phyloP scores from a whole-genome alignment of 768 basidiomycete species.

The Kwoniella sp. region DNA sequence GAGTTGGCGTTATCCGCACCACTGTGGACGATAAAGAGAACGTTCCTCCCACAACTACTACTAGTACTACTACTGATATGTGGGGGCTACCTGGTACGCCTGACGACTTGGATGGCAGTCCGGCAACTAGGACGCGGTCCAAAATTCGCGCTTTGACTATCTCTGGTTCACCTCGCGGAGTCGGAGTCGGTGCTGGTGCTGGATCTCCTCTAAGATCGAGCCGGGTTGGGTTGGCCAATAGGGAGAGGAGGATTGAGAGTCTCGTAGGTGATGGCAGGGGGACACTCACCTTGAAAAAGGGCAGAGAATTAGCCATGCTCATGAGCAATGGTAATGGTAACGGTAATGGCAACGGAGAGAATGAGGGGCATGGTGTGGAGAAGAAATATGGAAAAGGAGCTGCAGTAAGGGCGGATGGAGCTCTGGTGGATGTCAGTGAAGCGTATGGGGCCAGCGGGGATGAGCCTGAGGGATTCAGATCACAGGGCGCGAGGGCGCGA shows the following conservation, averaged over 20 bases:
- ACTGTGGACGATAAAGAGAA: slow-evolving; percentile 36
- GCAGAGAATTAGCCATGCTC: slow-evolving; percentile 27
- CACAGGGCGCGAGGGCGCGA: slow-evolving; percentile 16
- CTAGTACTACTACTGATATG: neutral
- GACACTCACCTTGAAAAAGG: slow-evolving; percentile 42
- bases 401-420: slow-evolving; percentile 28
- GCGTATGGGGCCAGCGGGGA: slow-evolving; percentile 47
- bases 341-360: neutral
- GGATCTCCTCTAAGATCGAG: neutral
- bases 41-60: slow-evolving; percentile 12
- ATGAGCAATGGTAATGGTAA: slow-evolving; percentile 2
- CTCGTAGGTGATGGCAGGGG: slow-evolving; percentile 37
- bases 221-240: neutral
- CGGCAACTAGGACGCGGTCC: slow-evolving; percentile 40
- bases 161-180: slow-evolving; percentile 1
- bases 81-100: neutral
- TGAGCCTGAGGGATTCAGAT: slow-evolving; percentile 48
- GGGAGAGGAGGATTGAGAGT: slow-evolving; percentile 5
- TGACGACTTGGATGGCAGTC: slow-evolving; percentile 21
- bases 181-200: neutral
- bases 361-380: neutral
- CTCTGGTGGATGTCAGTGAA: slow-evolving; percentile 49
- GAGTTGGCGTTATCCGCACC: neutral
- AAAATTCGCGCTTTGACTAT: slow-evolving; percentile 21
- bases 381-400: too few relatives aligned